Evolutionary conservation across 371 early-diverging fungal species (phyloP).

Genomic region (Mucor plumbeus): DNA sequence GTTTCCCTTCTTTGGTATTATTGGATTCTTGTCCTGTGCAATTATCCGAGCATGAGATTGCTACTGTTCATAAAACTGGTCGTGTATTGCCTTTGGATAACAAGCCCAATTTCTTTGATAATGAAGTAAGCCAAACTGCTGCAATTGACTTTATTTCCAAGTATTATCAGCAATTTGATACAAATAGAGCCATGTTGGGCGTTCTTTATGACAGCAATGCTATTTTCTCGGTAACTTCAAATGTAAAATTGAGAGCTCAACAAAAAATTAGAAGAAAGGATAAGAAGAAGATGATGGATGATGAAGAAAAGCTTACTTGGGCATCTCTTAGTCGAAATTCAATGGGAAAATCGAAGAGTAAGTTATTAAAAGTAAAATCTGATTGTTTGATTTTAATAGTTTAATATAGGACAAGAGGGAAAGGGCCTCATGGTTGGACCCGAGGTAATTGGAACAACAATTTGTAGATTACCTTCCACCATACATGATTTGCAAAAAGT

Average conservation of each 20-base stretch:
- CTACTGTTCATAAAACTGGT: slow-evolving; percentile 35
- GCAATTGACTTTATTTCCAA: slow-evolving; percentile 36
- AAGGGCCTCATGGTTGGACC: slow-evolving; percentile 41
- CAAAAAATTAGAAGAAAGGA: slow-evolving; percentile 40
- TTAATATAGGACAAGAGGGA: slow-evolving; percentile 32
- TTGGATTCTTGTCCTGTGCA: slow-evolving; percentile 50
- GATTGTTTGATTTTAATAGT: not conserved
- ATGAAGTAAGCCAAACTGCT: slow-evolving; percentile 31
- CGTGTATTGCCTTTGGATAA: slow-evolving; percentile 39
- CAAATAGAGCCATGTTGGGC: slow-evolving; percentile 25
- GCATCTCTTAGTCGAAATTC: slow-evolving; percentile 34
- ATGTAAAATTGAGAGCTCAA: slow-evolving; percentile 32
- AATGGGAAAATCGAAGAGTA: slow-evolving; percentile 37
- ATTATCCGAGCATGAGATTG: slow-evolving; percentile 33
- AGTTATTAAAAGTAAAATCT: slow-evolving; percentile 3
- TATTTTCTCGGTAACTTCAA: slow-evolving; percentile 38
- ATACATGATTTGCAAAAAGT: slow-evolving; percentile 46
- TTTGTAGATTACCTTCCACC: slow-evolving; percentile 53
- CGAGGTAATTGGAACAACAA: slow-evolving; percentile 41
- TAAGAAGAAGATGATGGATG: slow-evolving; percentile 45
- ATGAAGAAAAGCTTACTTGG: slow-evolving; percentile 33
- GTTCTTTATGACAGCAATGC: slow-evolving; percentile 36
- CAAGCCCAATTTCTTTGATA: slow-evolving; percentile 41
- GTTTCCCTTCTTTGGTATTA: slow-evolving; percentile 60
- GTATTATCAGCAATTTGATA: slow-evolving; percentile 41